Conservation (phyloP, 164 flowering plant genomes). For the Kalanchoe fedtschenkoi region DNA sequence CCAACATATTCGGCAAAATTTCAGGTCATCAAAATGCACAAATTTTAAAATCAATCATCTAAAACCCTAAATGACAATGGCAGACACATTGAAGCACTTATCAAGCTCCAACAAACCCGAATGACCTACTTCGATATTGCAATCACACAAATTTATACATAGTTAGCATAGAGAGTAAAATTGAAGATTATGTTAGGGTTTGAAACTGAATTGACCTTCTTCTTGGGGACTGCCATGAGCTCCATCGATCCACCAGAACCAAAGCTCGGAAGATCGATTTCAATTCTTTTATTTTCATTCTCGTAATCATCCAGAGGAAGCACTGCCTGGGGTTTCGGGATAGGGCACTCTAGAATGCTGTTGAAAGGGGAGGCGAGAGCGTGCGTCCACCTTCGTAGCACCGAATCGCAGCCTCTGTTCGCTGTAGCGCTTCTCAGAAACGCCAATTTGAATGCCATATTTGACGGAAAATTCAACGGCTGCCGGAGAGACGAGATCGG, state of each 20-base stretch:
- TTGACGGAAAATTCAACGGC: background rate
- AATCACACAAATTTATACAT: no score
- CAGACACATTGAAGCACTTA: no score
- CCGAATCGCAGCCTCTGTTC: constrained; percentile 4
- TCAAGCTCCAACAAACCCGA: background rate
- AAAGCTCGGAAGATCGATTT: constrained; percentile 21
- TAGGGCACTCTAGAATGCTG: constrained; percentile 9
- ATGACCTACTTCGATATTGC: no score
- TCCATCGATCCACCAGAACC: constrained; percentile 47
- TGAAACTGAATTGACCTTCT: constrained; percentile 28
- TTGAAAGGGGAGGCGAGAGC: constrained; percentile 25
- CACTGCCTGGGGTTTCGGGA: constrained; percentile 14
- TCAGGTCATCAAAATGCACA: background rate
- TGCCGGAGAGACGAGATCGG: no score
- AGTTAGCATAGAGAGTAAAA: no score
- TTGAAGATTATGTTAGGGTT: background rate
- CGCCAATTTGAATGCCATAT: constrained; percentile 17
- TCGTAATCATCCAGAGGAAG: constrained; percentile 21
- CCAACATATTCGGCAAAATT: background rate
- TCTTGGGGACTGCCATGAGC: constrained; percentile 84
- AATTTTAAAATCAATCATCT: background rate
- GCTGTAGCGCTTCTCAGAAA: constrained; percentile 16
- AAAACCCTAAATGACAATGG: background rate
- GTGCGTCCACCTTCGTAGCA: constrained; percentile 19
- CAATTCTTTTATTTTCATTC: background rate